Evolutionary conservation across 495 filamentous ascomycete genomes (phyloP).

Genomic region (Immersiella caudata): DNA sequence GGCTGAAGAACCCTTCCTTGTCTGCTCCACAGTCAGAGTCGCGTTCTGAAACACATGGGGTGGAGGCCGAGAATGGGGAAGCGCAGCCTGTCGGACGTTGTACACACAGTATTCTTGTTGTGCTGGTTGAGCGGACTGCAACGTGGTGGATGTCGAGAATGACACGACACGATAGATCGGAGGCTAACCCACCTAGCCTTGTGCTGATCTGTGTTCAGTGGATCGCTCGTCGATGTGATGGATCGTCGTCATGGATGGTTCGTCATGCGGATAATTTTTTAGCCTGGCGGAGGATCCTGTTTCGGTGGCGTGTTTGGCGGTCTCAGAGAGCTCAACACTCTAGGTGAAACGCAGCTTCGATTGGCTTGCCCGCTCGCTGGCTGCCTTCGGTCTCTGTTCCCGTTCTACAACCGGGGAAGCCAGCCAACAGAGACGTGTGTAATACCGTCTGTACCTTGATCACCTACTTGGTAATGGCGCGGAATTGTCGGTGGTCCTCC

Average conservation of each 20-base stretch:
- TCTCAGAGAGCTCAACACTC: slow-evolving; percentile 14
- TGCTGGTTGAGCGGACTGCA: neutral
- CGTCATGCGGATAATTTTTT: slow-evolving; percentile 22
- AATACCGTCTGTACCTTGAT: slow-evolving; percentile 8
- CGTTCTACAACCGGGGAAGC: slow-evolving; percentile 17
- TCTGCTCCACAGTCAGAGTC: slow-evolving; percentile 1
- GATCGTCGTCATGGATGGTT: slow-evolving; percentile 19
- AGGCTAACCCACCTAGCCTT: neutral
- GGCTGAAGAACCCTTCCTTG: neutral
- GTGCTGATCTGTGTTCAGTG: neutral
- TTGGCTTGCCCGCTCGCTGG: neutral
- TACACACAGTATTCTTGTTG: neutral
- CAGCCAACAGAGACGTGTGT: neutral
- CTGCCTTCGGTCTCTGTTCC: neutral
- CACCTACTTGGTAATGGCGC: neutral
- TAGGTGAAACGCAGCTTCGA: slow-evolving; percentile 17
- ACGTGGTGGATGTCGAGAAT: neutral
- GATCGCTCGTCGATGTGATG: slow-evolving; percentile 9
- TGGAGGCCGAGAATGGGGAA: slow-evolving; percentile 4
- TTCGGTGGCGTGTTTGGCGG: slow-evolving; percentile 15
- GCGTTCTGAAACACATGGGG: slow-evolving; percentile 16
- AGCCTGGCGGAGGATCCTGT: slow-evolving; percentile 12
- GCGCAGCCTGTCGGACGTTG: neutral
- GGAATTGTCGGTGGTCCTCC: neutral
- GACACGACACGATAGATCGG: neutral